phyloP scores from a whole-genome alignment of 805 yeast species.

The Saccharomycopsis amapae region DNA sequence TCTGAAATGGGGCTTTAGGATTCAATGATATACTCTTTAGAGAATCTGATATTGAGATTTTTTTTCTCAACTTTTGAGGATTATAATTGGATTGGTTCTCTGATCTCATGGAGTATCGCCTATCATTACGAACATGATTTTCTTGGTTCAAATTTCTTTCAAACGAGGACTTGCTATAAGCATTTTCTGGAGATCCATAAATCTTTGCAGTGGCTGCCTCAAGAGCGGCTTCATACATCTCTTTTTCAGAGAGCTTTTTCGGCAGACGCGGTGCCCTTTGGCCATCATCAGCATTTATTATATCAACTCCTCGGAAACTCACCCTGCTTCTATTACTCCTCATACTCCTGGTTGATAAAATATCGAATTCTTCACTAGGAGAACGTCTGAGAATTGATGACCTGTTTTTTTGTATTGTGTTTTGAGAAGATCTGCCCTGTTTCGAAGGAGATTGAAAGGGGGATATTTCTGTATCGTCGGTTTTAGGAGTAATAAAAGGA shows the following conservation, averaged over 20 bases:
- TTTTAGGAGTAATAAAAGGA: too few relatives aligned
- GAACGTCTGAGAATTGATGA: not conserved
- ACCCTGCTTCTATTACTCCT: conserved; percentile 16
- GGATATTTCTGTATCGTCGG: too few relatives aligned
- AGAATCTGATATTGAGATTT: too few relatives aligned
- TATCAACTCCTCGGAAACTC: conserved; percentile 13
- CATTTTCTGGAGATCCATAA: conserved; percentile 4
- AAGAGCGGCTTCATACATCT: conserved; percentile 17
- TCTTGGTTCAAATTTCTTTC: not conserved
- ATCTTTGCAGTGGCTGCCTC: conserved; percentile 17
- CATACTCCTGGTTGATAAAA: conserved; percentile 7
- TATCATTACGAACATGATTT: not conserved
- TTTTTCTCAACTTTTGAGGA: too few relatives aligned
- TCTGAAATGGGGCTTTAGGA: too few relatives aligned
- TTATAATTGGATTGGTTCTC: too few relatives aligned
- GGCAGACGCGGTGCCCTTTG: not conserved
- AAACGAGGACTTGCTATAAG: not conserved
- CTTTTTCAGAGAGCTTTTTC: conserved; percentile 6
- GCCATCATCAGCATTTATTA: not conserved
- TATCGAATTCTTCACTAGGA: conserved; percentile 1
- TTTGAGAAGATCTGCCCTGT: too few relatives aligned
- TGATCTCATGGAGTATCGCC: too few relatives aligned
- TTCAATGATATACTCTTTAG: too few relatives aligned
- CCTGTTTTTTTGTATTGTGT: too few relatives aligned
- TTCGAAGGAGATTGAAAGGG: too few relatives aligned